Evolutionary conservation across 345 rosid species (phyloP).

Genomic region (Nephelium lappaceum): DNA sequence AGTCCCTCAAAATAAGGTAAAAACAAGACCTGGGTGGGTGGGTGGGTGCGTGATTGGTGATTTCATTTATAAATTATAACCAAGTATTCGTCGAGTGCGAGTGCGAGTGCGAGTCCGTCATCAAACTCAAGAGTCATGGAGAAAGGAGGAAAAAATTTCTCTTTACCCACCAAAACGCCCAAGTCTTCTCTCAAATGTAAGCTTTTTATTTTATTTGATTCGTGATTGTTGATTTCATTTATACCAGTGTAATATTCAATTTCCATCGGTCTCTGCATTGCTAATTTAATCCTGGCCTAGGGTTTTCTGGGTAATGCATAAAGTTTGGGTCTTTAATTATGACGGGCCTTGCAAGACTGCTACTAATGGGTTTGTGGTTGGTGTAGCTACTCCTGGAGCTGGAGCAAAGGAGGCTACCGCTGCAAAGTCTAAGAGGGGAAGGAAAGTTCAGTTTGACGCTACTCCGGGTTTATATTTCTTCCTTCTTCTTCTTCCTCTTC

Average conservation of each 20-base stretch:
- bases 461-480: slow-evolving; percentile 42
- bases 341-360: too few species aligned
- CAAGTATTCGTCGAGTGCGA: too few species aligned
- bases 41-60: too few species aligned
- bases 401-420: slow-evolving; percentile 58
- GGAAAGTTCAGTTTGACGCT: slow-evolving; percentile 53
- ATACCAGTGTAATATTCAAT: too few species aligned
- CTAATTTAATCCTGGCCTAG: neutral
- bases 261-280: too few species aligned
- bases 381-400: slow-evolving; percentile 26
- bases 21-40: too few species aligned
- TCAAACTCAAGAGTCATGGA: slow-evolving; percentile 28
- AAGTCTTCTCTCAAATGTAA: slow-evolving; percentile 54
- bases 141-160: slow-evolving; percentile 74
- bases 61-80: too few species aligned
- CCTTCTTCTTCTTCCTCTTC: slow-evolving; percentile 3
- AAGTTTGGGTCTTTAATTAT: too few species aligned
- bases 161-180: slow-evolving; percentile 39
- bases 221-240: too few species aligned
- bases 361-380: too few species aligned
- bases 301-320: too few species aligned
- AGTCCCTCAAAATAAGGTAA: neutral
- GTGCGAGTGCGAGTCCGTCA: too few species aligned
- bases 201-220: neutral
- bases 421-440: slow-evolving; percentile 54